Conservation (phyloP, 352 stramenopile genomes). For the Thalassiosira sp. region DNA sequence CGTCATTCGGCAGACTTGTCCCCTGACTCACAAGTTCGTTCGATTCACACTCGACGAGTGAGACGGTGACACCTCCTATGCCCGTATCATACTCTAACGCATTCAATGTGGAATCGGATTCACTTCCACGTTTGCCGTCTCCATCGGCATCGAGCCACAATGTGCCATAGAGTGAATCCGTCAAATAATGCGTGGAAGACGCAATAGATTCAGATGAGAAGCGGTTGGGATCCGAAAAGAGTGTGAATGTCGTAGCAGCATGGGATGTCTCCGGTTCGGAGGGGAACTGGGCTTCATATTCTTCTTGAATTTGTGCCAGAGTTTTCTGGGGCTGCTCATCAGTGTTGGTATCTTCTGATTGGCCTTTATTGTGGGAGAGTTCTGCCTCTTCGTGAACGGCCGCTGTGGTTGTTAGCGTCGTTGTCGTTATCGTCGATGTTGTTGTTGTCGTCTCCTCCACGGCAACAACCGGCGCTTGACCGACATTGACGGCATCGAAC, state of each 20-base stretch:
- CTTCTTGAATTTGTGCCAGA: neutral
- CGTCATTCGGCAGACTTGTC: too few relatives aligned
- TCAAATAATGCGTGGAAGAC: constrained; percentile 12
- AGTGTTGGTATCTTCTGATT: too few relatives aligned
- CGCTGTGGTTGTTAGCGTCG: too few relatives aligned
- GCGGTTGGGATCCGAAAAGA: constrained; percentile 13
- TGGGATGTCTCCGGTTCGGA: neutral
- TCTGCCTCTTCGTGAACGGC: too few relatives aligned
- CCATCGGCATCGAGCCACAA: constrained; percentile 37
- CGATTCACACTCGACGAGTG: constrained; percentile 25
- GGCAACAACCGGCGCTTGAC: too few relatives aligned
- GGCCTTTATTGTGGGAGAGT: too few relatives aligned
- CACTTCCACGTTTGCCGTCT: constrained; percentile 24
- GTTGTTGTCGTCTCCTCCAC: too few relatives aligned
- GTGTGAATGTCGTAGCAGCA: constrained; percentile 7
- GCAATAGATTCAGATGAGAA: neutral
- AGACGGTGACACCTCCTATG: constrained; percentile 13
- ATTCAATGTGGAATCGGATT: constrained; percentile 28
- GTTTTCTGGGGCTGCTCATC: too few relatives aligned
- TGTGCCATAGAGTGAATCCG: neutral
- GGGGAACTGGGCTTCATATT: constrained; percentile 1
- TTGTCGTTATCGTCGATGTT: too few relatives aligned
- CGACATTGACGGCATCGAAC: too few relatives aligned
- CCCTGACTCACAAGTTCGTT: constrained; percentile 5
- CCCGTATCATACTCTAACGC: constrained; percentile 30